Percentiles rank a stretch among this genome's conserved stretches.
phyloP scores from a whole-genome alignment of 208 protist genomes.

The Angomonas deanei region DNA sequence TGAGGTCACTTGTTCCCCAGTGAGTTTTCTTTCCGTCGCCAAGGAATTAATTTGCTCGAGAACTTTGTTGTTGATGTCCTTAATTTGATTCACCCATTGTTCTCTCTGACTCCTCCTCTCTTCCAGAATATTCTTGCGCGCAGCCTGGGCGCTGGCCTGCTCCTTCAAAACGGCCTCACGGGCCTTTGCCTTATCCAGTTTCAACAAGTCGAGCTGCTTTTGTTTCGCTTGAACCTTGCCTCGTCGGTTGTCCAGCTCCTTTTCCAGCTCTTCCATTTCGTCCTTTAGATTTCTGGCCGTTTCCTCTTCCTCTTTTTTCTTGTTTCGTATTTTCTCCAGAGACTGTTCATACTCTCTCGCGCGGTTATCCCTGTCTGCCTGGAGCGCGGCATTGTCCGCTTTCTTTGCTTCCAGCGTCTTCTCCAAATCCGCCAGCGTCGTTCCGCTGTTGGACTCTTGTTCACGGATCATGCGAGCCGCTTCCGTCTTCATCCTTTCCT shows the following conservation, averaged over 20 bases:
- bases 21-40: conserved; percentile 66
- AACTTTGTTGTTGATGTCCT: conserved; percentile 83
- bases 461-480: conserved; percentile 65
- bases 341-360: conserved; percentile 83
- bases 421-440: conserved; percentile 70
- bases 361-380: conserved; percentile 67
- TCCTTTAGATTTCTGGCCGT: conserved; percentile 52
- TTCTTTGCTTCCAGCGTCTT: conserved; percentile 75
- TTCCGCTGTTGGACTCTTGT: conserved; percentile 71
- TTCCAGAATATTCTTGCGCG: conserved; percentile 63
- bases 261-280: conserved; percentile 72
- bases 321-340: conserved; percentile 85
- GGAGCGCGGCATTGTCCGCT: conserved; percentile 66
- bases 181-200: conserved; percentile 79
- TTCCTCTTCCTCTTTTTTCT: conserved; percentile 84
- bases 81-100: conserved; percentile 89
- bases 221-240: conserved; percentile 67
- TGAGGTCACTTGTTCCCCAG: conserved; percentile 47
- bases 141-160: conserved; percentile 60
- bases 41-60: conserved; percentile 66
- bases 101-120: conserved; percentile 76
- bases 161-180: conserved; percentile 77
- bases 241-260: conserved; percentile 72
- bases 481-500: conserved; percentile 64
- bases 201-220: conserved; percentile 81